Base-by-base conservation (phyloP, 257 asterid genomes). In the Nicotiana knightiana region DNA sequence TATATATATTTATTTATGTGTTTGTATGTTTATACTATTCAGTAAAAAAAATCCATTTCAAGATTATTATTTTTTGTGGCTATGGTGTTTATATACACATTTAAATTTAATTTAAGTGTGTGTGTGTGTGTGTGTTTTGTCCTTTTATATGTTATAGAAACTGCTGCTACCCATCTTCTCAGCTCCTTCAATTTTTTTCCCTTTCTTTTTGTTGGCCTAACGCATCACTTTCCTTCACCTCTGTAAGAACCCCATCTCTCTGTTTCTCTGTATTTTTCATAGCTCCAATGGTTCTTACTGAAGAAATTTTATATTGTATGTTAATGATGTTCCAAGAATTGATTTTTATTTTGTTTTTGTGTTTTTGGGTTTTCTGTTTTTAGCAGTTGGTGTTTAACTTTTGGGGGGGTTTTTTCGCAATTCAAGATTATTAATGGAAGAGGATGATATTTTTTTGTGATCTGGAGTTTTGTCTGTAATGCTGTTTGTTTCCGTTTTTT, bases 211-310 rank as follows among this genome's bases (percentile, higher is more conserved):
- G 37, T 21, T 16, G 77, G 90, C 87, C 91, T 84, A 46, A 48
- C 88, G 88, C 84, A 35, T 86, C 89, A 77, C 83, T 81, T 85
- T 82, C 86, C 77, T 80, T 85, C 63, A 73, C 81, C 90, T 86
- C 86, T 79, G 97, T 93, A 89, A 87, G 96, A 70, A 82, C 81
- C 88, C 76, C 63, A 16, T 87, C 83, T 87, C 85, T 82, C 81
- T 68, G 62, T 46, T 67, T 67, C 85, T 77, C 79, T 68, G 61
- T 78, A 4, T 12, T 28, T 71, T 26, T 57, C 58, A 18, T 67
- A n/a, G 67, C 80, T 68, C 43, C 46, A 39, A 30, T 73, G 43
- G 9, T 77, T 82, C 9, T 26, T 58, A 18, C 6, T 5, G 51
- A 65, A 58, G 59, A 37, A 54, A 33, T 33, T 17, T 43, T 70